Conservation (phyloP, 805 yeast genomes). For the Candida parachauliodes region DNA sequence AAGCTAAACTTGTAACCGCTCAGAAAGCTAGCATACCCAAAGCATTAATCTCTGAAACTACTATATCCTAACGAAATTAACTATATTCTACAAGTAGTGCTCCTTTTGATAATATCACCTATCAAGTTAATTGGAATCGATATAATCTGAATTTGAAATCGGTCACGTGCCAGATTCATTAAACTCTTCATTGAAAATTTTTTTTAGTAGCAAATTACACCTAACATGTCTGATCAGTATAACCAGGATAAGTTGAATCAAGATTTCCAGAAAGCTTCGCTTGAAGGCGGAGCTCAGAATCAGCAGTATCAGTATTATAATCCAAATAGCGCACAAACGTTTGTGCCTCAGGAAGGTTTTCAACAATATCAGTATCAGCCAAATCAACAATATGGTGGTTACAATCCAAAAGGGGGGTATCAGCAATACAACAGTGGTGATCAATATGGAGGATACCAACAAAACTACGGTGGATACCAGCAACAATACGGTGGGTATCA, state of each 20-base stretch:
- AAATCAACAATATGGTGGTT: slow-evolving; percentile 22
- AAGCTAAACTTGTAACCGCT: too few relatives aligned
- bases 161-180: slow-evolving; percentile 2
- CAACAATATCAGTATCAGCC: slow-evolving; percentile 22
- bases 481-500: slow-evolving; percentile 15
- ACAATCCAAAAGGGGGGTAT: slow-evolving; percentile 15
- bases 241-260: slow-evolving; percentile 42
- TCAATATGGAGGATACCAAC: slow-evolving; percentile 16
- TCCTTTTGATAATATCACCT: too few relatives aligned
- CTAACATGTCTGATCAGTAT: slow-evolving; percentile 28
- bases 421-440: slow-evolving; percentile 13
- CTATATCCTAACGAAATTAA: too few relatives aligned
- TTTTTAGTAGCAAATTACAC: slow-evolving; percentile 1
- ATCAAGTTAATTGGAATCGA: too few relatives aligned
- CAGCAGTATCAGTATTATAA: slow-evolving; percentile 9
- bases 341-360: slow-evolving; percentile 41
- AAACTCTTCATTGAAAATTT: slow-evolving; percentile 2
- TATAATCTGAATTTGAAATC: neutral
- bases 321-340: slow-evolving; percentile 47
- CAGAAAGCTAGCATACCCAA: too few relatives aligned
- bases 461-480: slow-evolving; percentile 16
- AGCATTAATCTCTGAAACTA: too few relatives aligned
- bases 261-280: slow-evolving; percentile 41
- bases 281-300: slow-evolving; percentile 22
- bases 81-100: neutral